Percentiles rank a stretch among this genome's conserved stretches.
These are phyloP conservation scores for Cucurbita argyrosperma DNA, from an alignment of 306 rosid species.

Conservation along the genomic window DNA sequence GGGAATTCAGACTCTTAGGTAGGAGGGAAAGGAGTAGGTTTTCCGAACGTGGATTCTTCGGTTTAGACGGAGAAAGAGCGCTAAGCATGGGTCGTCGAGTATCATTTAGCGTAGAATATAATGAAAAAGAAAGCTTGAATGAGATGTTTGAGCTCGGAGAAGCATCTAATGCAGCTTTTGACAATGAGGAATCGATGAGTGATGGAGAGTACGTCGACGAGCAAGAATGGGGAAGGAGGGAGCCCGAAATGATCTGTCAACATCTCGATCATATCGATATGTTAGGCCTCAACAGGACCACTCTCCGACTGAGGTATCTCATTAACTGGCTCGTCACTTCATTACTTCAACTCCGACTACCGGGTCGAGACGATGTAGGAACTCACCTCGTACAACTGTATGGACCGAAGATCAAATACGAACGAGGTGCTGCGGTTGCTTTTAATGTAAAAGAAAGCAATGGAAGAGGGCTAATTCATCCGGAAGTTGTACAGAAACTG, in stretches of 20 bases:
- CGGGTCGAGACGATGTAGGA: slow-evolving; percentile 22
- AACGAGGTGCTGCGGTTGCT: slow-evolving; percentile 91
- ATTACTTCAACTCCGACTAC: slow-evolving; percentile 60
- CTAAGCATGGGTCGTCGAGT: slow-evolving; percentile 50
- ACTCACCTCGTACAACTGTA: slow-evolving; percentile 65
- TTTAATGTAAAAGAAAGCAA: slow-evolving; percentile 57
- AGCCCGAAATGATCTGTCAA: slow-evolving; percentile 57
- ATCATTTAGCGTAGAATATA: slow-evolving; percentile 59
- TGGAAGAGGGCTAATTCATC: slow-evolving; percentile 55
- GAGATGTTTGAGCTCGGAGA: slow-evolving; percentile 49
- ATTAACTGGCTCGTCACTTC: slow-evolving; percentile 96
- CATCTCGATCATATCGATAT: slow-evolving; percentile 67
- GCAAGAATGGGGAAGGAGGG: slow-evolving; percentile 42
- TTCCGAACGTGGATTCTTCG: slow-evolving; percentile 55
- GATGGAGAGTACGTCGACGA: slow-evolving; percentile 76
- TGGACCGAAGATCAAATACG: slow-evolving; percentile 94
- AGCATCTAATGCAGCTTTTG: slow-evolving; percentile 37
- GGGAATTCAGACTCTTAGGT: slow-evolving; percentile 80
- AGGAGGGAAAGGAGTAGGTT: slow-evolving; percentile 61
- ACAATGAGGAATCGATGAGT: slow-evolving; percentile 52
- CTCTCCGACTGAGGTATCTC: slow-evolving; percentile 64
- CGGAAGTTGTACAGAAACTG: slow-evolving; percentile 78
- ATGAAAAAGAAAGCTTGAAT: slow-evolving; percentile 30
- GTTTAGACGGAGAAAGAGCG: slow-evolving; percentile 43
- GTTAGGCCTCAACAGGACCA: slow-evolving; percentile 92